Conservation (phyloP, 1,139 yeast species). For the Nakaseomyces bracarensis region DNA sequence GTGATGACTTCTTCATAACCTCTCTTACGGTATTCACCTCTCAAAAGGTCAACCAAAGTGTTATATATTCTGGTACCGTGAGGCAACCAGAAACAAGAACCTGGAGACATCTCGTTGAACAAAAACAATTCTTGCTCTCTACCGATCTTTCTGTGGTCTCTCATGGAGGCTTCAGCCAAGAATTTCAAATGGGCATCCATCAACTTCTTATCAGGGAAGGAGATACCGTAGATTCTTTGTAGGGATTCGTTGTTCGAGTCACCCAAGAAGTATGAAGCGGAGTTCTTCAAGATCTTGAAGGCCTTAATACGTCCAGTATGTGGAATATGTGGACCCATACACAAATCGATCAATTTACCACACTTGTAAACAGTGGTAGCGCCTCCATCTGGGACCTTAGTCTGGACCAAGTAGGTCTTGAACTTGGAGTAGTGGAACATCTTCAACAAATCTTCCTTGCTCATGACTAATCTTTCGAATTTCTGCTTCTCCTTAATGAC, state of each 20-base stretch:
- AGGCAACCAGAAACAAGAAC: slow-evolving; percentile 96
- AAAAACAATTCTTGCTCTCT: slow-evolving; percentile 91
- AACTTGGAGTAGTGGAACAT: slow-evolving; percentile 96
- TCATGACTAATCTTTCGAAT: slow-evolving; percentile 85
- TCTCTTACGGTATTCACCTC: slow-evolving; percentile 77
- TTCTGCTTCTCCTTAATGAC: slow-evolving; percentile 95
- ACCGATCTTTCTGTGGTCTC: slow-evolving; percentile 97
- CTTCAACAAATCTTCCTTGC: slow-evolving; percentile 82
- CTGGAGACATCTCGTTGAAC: slow-evolving; percentile 96
- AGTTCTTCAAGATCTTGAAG: slow-evolving; percentile 87
- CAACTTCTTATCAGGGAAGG: slow-evolving; percentile 96
- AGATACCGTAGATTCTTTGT: slow-evolving; percentile 96
- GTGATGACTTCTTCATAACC: slow-evolving; percentile 97
- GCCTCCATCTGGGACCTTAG: slow-evolving; percentile 93
- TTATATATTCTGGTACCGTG: slow-evolving; percentile 96
- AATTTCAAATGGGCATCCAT: slow-evolving; percentile 95
- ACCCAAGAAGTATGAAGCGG: slow-evolving; percentile 94
- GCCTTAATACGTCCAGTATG: slow-evolving; percentile 96
- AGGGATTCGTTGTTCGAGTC: slow-evolving; percentile 87
- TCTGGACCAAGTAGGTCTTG: slow-evolving; percentile 77
- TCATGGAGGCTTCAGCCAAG: slow-evolving; percentile 90
- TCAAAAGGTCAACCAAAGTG: slow-evolving; percentile 66
- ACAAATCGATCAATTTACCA: slow-evolving; percentile 94
- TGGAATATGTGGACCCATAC: slow-evolving; percentile 97
- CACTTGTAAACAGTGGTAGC: slow-evolving; percentile 96